Percentiles rank a stretch among this genome's conserved stretches.
phyloP scores from a whole-genome alignment of 257 asterid species.

The Perilla frutescens region DNA sequence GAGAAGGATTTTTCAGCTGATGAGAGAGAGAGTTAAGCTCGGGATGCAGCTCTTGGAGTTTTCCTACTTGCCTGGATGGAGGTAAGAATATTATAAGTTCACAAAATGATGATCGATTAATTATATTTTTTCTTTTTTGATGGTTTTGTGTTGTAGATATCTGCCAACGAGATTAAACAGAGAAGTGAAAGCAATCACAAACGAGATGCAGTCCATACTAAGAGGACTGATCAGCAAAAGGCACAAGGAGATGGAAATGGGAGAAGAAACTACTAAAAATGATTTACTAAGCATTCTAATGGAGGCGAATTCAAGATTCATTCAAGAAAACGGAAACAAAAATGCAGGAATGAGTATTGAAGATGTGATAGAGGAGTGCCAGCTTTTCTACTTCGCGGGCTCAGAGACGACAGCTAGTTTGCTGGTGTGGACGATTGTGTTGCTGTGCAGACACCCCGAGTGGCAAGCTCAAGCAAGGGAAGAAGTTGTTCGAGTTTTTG shows the following conservation, averaged over 20 bases:
- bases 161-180: slow-evolving; percentile 35
- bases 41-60: background rate
- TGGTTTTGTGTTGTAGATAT: slow-evolving; percentile 18
- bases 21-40: slow-evolving; percentile 25
- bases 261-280: slow-evolving; percentile 13
- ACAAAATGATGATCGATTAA: too few relatives aligned
- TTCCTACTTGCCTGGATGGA: slow-evolving; percentile 44
- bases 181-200: background rate
- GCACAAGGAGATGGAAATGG: slow-evolving; percentile 26
- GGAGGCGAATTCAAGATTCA: slow-evolving; percentile 39
- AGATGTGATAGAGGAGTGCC: slow-evolving; percentile 45
- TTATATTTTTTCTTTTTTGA: too few relatives aligned
- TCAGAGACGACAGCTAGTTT: slow-evolving; percentile 36
- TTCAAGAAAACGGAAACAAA: slow-evolving; percentile 37
- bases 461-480: slow-evolving; percentile 50
- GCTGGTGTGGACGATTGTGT: slow-evolving; percentile 43
- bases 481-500: slow-evolving; percentile 38
- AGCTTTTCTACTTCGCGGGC: slow-evolving; percentile 39
- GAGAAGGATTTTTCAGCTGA: slow-evolving; percentile 37
- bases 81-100: background rate
- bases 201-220: slow-evolving; percentile 9
- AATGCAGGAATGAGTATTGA: slow-evolving; percentile 42
- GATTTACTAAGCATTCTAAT: slow-evolving; percentile 39
- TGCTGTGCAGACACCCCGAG: slow-evolving; percentile 37
- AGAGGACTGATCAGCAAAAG: background rate